These are phyloP conservation scores for Panicum hallii DNA, from an alignment of 202 grass and related monocot species.

Conservation along the genomic window DNA sequence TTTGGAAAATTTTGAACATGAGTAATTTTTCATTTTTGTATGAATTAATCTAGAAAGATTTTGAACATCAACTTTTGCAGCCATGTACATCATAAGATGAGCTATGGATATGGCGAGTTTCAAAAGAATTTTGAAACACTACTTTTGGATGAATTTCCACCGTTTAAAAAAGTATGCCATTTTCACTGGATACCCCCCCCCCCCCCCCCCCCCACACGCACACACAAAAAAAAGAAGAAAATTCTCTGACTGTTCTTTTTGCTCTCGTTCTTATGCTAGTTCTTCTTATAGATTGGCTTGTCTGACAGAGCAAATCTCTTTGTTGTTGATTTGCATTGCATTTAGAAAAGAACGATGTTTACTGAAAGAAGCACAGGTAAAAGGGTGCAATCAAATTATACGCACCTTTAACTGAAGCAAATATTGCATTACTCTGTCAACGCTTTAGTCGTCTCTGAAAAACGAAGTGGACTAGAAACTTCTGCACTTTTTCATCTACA, in stretches of 20 bases:
- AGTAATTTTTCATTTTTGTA: no score
- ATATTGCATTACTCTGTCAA: background rate
- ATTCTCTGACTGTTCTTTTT: no score
- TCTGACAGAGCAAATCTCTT: conserved; percentile 3
- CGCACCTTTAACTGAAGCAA: background rate
- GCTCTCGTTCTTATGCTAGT: background rate
- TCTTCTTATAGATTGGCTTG: background rate
- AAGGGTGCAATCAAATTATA: background rate
- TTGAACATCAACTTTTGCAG: background rate
- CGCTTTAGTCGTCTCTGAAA: background rate
- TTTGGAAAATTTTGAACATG: no score
- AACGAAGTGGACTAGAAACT: background rate
- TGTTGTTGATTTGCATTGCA: background rate
- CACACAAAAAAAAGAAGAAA: no score
- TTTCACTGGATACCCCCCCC: no score
- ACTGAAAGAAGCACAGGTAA: background rate
- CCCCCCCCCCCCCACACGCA: no score
- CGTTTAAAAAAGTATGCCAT: no score
- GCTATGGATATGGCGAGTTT: background rate
- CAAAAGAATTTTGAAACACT: no score
- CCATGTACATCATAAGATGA: background rate
- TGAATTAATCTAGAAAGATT: background rate
- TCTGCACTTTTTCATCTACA: background rate
- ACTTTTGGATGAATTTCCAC: no score
- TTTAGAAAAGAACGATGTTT: background rate